Conservation (phyloP, 148 eudicot species). For the Arctostaphylos glauca region DNA sequence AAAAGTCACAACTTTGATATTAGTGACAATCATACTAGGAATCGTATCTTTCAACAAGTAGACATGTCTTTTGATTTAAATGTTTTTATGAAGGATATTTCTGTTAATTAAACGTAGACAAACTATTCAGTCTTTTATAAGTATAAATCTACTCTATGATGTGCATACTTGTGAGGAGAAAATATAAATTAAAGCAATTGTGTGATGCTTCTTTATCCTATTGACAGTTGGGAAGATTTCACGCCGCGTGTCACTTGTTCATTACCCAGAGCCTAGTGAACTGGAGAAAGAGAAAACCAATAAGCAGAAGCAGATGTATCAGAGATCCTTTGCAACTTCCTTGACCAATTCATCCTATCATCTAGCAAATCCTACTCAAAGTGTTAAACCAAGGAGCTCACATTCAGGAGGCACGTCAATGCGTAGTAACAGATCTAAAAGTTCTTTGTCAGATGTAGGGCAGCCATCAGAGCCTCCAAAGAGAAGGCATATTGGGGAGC, state of each 20-base stretch:
- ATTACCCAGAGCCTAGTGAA: constrained; percentile 76
- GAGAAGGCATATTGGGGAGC: constrained; percentile 29
- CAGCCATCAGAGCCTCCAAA: constrained; percentile 34
- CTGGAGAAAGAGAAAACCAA: constrained; percentile 26
- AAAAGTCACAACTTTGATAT: too few relatives aligned
- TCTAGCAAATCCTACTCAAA: constrained; percentile 39
- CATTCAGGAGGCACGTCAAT: constrained; percentile 32
- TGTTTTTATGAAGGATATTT: too few relatives aligned
- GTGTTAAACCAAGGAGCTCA: constrained; percentile 27
- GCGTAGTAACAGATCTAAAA: constrained; percentile 36
- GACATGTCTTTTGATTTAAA: too few relatives aligned
- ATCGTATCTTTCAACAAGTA: too few relatives aligned
- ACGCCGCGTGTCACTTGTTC: constrained; percentile 67
- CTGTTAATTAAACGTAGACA: too few relatives aligned
- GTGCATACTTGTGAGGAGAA: background rate
- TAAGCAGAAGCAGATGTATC: constrained; percentile 21
- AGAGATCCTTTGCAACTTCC: constrained; percentile 36
- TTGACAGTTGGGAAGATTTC: constrained; percentile 76
- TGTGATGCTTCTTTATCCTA: background rate
- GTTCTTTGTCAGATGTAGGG: constrained; percentile 35
- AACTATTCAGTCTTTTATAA: too few relatives aligned
- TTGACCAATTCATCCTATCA: constrained; percentile 38
- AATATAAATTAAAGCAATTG: background rate
- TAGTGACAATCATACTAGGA: too few relatives aligned
- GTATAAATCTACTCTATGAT: background rate